A percentile compares a stretch with the other conserved stretches of the same genome.
Evolutionary conservation across 768 basidiomycete genomes (phyloP).

Genomic region (Sporobolomyces pararoseus): DNA sequence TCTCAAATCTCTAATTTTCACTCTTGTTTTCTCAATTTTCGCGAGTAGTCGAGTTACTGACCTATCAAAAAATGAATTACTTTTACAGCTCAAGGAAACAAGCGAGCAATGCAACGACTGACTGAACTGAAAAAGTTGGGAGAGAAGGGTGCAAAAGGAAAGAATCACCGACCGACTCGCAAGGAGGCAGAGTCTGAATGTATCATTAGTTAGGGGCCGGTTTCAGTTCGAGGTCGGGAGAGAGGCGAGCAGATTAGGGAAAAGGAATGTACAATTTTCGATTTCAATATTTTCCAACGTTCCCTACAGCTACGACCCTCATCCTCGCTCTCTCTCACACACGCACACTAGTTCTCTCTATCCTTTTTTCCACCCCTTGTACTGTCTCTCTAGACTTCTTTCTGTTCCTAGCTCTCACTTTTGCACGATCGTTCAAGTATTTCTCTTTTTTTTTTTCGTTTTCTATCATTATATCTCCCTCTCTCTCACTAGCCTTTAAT

Average conservation of each 20-base stretch:
- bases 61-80: too few species aligned
- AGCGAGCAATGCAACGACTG: constrained; percentile 89
- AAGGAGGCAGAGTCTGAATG: constrained; percentile 91
- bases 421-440: too few species aligned
- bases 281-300: too few species aligned
- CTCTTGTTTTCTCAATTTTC: constrained; percentile 4
- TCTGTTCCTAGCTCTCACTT: too few species aligned
- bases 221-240: not conserved
- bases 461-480: too few species aligned
- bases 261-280: too few species aligned
- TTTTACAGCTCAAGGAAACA: constrained; percentile 83
- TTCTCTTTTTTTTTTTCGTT: too few species aligned
- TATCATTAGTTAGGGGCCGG: constrained; percentile 55
- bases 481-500: not conserved
- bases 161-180: constrained; percentile 78
- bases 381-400: too few species aligned
- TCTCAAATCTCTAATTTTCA: too few species aligned
- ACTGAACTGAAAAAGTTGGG: constrained; percentile 92
- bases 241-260: not conserved
- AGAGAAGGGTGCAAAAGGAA: constrained; percentile 55
- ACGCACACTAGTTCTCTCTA: too few species aligned
- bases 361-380: not conserved
- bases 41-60: not conserved
- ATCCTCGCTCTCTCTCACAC: not conserved
- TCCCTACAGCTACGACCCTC: too few species aligned